Conservation (phyloP, 257 asterid species). For the Buddleja alternifolia region DNA sequence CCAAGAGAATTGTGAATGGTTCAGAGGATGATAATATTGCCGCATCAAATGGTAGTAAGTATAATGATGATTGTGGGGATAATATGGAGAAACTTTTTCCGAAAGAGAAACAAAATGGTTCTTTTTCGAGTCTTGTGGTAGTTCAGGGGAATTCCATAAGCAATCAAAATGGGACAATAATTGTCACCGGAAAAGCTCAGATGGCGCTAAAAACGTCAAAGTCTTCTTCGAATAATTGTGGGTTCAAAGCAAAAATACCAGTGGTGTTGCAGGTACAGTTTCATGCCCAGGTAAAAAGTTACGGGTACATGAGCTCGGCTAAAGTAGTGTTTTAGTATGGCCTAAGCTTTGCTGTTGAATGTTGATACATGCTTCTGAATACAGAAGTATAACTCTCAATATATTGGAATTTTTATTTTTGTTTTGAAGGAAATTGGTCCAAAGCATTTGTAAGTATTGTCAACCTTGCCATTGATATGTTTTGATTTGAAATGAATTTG, state of each 20-base stretch:
- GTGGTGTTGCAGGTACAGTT: slow-evolving; percentile 35
- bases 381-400: background rate
- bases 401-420: background rate
- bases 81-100: slow-evolving; percentile 28
- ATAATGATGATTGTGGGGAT: slow-evolving; percentile 21
- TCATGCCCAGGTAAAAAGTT: slow-evolving; percentile 34
- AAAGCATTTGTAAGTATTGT: background rate
- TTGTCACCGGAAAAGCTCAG: slow-evolving; percentile 33
- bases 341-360: background rate
- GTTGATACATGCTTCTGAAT: slow-evolving; percentile 18
- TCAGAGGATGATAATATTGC: slow-evolving; percentile 26
- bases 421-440: background rate
- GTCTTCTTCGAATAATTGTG: slow-evolving; percentile 32
- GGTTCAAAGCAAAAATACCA: slow-evolving; percentile 36
- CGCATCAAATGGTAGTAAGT: slow-evolving; percentile 10
- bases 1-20: slow-evolving; percentile 51
- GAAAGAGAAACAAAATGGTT: slow-evolving; percentile 39
- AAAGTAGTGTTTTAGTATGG: slow-evolving; percentile 43
- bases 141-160: slow-evolving; percentile 23
- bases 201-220: slow-evolving; percentile 48
- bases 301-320: slow-evolving; percentile 44
- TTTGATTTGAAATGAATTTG: slow-evolving; percentile 7
- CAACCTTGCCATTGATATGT: background rate
- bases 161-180: slow-evolving; percentile 38
- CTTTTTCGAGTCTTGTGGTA: slow-evolving; percentile 32